Conservation (phyloP, 2,329 filamentous ascomycete species). For the Colletotrichum sp. region DNA sequence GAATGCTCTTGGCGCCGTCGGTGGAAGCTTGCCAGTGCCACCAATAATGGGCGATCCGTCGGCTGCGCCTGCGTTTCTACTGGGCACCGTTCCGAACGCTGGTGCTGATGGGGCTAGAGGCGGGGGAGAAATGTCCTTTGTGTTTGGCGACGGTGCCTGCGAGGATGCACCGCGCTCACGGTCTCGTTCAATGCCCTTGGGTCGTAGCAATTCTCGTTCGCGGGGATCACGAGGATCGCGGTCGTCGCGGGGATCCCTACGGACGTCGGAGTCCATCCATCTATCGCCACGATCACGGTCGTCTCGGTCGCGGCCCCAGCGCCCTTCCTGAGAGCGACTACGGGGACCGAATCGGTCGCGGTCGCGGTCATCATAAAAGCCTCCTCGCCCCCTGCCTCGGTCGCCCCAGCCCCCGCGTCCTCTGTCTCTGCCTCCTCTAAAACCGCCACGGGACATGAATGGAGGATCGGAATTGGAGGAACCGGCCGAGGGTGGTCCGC, state of each 20-base stretch:
- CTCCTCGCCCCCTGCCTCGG: slow-evolving; percentile 48
- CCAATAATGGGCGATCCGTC: slow-evolving; percentile 34
- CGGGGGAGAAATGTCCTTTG: slow-evolving; percentile 61
- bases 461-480: slow-evolving; percentile 73
- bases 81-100: slow-evolving; percentile 61
- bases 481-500: slow-evolving; percentile 70
- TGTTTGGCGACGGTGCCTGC: slow-evolving; percentile 51
- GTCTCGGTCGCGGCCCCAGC: slow-evolving; percentile 61
- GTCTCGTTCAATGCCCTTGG: slow-evolving; percentile 52
- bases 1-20: slow-evolving; percentile 58
- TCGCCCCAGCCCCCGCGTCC: slow-evolving; percentile 61
- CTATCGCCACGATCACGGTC: slow-evolving; percentile 55
- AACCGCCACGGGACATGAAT: slow-evolving; percentile 59
- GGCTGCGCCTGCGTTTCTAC: slow-evolving; percentile 41
- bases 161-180: slow-evolving; percentile 37
- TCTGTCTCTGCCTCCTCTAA: slow-evolving; percentile 50
- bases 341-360: slow-evolving; percentile 64
- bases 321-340: slow-evolving; percentile 70
- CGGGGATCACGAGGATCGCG: slow-evolving; percentile 50
- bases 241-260: slow-evolving; percentile 52
- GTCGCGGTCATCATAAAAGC: slow-evolving; percentile 63
- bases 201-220: slow-evolving; percentile 51
- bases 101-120: slow-evolving; percentile 63
- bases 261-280: slow-evolving; percentile 42
- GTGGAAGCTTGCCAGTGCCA: slow-evolving; percentile 51